Evolutionary conservation across 2,329 filamentous ascomycete genomes (phyloP).

Genomic region (Aspergillus ochraceoroseus): DNA sequence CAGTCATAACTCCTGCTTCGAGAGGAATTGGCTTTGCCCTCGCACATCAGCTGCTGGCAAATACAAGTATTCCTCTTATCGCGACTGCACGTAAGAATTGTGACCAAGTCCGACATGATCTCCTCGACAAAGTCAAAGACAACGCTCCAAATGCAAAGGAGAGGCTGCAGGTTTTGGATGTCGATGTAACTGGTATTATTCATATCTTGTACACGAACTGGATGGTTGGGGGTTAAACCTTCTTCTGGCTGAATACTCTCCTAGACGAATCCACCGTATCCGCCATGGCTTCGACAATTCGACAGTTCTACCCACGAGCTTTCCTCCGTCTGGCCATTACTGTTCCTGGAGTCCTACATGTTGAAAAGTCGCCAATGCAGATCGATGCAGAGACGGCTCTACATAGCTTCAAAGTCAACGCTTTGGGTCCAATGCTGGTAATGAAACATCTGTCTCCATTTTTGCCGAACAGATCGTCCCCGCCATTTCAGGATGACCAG

Average conservation of each 20-base stretch:
- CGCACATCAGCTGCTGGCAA: slow-evolving; percentile 54
- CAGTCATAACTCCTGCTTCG: slow-evolving; percentile 53
- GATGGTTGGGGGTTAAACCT: too few species aligned
- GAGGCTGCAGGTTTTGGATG: slow-evolving; percentile 49
- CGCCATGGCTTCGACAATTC: slow-evolving; percentile 52
- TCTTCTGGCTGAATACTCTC: slow-evolving; percentile 1
- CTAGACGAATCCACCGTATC: slow-evolving; percentile 60
- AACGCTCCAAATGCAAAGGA: slow-evolving; percentile 38
- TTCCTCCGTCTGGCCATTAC: slow-evolving; percentile 66
- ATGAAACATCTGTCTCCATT: slow-evolving; percentile 70
- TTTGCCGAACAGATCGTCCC: slow-evolving; percentile 56
- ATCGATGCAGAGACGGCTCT: slow-evolving; percentile 59
- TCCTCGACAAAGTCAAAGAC: slow-evolving; percentile 48
- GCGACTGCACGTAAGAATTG: slow-evolving; percentile 56
- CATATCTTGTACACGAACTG: background rate
- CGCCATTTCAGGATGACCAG: slow-evolving; percentile 27
- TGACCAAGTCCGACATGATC: slow-evolving; percentile 45
- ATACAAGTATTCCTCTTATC: slow-evolving; percentile 54
- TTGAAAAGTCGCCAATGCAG: slow-evolving; percentile 66
- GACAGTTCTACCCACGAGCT: slow-evolving; percentile 49
- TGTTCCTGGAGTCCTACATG: slow-evolving; percentile 65
- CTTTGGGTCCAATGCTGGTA: slow-evolving; percentile 67
- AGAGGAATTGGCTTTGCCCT: slow-evolving; percentile 61
- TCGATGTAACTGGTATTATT: slow-evolving; percentile 55
- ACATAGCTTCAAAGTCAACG: slow-evolving; percentile 68